Evolutionary conservation across 2,329 filamentous ascomycete genomes (phyloP).

Genomic region (Dothidotthia symphoricarpi): DNA sequence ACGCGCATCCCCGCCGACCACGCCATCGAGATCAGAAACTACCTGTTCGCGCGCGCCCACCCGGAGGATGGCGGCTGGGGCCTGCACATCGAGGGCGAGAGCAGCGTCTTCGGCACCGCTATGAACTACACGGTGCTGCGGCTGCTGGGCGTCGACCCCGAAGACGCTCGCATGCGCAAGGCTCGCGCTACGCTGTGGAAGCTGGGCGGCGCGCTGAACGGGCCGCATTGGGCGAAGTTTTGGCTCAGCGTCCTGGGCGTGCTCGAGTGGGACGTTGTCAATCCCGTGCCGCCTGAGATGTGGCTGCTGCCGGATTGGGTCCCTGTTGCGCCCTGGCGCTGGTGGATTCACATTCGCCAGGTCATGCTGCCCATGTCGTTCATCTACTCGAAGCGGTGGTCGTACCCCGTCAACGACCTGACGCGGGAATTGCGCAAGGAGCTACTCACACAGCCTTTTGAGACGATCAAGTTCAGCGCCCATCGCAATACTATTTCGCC

Average conservation of each 20-base stretch:
- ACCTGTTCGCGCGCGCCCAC: constrained; percentile 81
- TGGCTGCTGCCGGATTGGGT: constrained; percentile 93
- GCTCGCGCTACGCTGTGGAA: constrained; percentile 79
- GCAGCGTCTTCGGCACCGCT: constrained; percentile 82
- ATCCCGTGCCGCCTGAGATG: constrained; percentile 87
- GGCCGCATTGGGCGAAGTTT: constrained; percentile 96
- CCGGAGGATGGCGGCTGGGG: constrained; percentile 96
- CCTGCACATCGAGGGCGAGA: constrained; percentile 89
- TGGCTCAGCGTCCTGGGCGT: constrained; percentile 86
- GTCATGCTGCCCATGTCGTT: constrained; percentile 94
- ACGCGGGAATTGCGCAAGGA: constrained; percentile 74
- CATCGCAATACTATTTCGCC: constrained; percentile 80
- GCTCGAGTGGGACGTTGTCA: constrained; percentile 86
- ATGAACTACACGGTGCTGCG: constrained; percentile 85
- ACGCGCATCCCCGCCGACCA: constrained; percentile 79
- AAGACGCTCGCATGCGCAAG: constrained; percentile 81
- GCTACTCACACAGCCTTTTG: constrained; percentile 75
- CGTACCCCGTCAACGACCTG: constrained; percentile 70
- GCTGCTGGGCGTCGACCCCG: constrained; percentile 76
- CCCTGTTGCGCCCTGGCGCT: constrained; percentile 85
- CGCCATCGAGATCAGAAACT: constrained; percentile 86
- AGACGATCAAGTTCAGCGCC: constrained; percentile 70
- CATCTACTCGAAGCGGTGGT: constrained; percentile 80
- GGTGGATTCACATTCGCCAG: constrained; percentile 98
- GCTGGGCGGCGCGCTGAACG: constrained; percentile 78